phyloP scores from a whole-genome alignment of 2,329 filamentous ascomycete genomes.

The Cladorrhinum sp. region DNA sequence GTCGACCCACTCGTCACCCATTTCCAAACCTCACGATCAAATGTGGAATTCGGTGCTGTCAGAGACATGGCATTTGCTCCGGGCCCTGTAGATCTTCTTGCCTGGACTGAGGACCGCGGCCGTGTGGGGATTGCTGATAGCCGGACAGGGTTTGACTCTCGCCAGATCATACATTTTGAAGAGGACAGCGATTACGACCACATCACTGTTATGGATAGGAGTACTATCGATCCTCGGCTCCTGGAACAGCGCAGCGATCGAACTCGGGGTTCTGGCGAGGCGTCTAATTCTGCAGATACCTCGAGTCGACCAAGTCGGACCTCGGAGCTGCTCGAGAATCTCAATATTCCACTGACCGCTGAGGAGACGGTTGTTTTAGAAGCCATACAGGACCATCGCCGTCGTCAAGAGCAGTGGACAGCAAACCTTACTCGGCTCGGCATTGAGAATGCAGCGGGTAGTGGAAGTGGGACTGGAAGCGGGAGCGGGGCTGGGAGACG shows the following conservation, averaged over 20 bases:
- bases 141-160: constrained; percentile 61
- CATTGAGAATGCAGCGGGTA: neutral
- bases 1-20: constrained; percentile 66
- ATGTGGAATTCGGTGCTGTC: constrained; percentile 71
- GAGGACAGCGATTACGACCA: constrained; percentile 55
- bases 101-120: constrained; percentile 89
- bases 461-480: constrained; percentile 30
- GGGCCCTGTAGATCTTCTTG: constrained; percentile 82
- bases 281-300: constrained; percentile 26
- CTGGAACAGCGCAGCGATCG: constrained; percentile 30
- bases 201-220: constrained; percentile 54
- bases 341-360: constrained; percentile 50
- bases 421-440: neutral
- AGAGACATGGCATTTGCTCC: constrained; percentile 91
- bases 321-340: constrained; percentile 38
- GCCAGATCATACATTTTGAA: constrained; percentile 67
- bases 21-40: constrained; percentile 74
- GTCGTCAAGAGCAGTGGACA: constrained; percentile 41
- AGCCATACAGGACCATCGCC: constrained; percentile 52
- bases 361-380: constrained; percentile 58
- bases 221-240: constrained; percentile 52
- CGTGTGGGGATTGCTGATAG: constrained; percentile 72
- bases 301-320: constrained; percentile 28
- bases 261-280: constrained; percentile 13
- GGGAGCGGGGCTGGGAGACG: constrained; percentile 21